phyloP scores from a whole-genome alignment of 441 rosid genomes.

The Pelargonium fulgidum region DNA sequence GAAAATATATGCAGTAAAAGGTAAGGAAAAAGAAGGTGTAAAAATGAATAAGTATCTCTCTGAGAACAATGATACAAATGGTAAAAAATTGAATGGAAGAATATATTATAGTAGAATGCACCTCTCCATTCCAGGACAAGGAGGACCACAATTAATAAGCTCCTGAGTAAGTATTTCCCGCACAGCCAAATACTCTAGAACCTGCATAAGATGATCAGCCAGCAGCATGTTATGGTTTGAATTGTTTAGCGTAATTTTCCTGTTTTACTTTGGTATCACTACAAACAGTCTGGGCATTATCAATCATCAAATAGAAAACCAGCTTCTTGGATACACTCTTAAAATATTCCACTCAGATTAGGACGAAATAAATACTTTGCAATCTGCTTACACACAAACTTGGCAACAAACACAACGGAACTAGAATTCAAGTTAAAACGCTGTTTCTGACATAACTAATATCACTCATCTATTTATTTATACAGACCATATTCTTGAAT shows the following conservation, averaged over 20 bases:
- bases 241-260: background rate
- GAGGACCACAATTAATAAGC: conserved; percentile 76
- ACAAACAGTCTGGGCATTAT: too few relatives aligned
- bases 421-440: too few relatives aligned
- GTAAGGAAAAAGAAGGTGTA: background rate
- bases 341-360: too few relatives aligned
- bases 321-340: too few relatives aligned
- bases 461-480: too few relatives aligned
- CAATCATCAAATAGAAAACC: too few relatives aligned
- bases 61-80: background rate
- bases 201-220: conserved; percentile 34
- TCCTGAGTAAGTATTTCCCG: conserved; percentile 73
- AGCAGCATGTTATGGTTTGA: background rate
- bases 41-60: background rate
- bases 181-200: conserved; percentile 73
- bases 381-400: too few relatives aligned
- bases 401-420: too few relatives aligned
- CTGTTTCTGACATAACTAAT: too few relatives aligned
- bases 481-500: too few relatives aligned
- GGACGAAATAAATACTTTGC: too few relatives aligned
- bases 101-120: conserved; percentile 22
- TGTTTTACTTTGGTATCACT: too few relatives aligned
- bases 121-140: conserved; percentile 93
- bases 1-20: background rate
- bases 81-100: conserved; percentile 14